Base-by-base conservation (phyloP, 441 rosid species). In the Adansonia grandidieri region DNA sequence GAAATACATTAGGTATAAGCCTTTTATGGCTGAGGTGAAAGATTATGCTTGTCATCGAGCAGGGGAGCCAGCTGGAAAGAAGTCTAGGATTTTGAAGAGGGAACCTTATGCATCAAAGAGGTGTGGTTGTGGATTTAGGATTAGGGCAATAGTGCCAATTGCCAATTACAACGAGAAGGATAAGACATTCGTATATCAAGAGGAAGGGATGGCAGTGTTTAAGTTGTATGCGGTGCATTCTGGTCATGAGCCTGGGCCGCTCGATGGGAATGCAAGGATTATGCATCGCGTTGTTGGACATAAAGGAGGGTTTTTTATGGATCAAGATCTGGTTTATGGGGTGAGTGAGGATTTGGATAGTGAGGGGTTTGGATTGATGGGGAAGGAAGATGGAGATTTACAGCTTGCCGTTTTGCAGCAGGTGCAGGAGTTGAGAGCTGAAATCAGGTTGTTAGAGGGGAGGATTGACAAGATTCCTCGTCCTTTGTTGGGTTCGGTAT, bases 21-120 rank as follows among this genome's bases (percentile, higher is more conserved):
- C 99, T 0, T 96, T 96, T 81, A 94, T 96, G 97, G 99, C 99
- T 0, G 99, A 96, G 87, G 99, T 96, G 70, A 96, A 94, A 87
- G 99, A 96, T 87, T 96, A 96, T 84, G 99, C 99, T 17, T 96
- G 99, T 78, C 99, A 96, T 47, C 89, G 99, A 82, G 99, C 99
- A 28, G 98, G 99, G 19, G 98, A 96, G 85, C 99, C 98, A 6
- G 91, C 84, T 0, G 88, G 91, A 0, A 96, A 96, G 90, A 96
- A 91, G 87, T 91, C 99, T 0, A 94, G 86, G 90, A 86, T 94
- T 85, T 76, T 94, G 89, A 96, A 94, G 89, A 94, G 99, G 85
- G 99, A 96, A 84, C 98, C 98, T 2, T 96, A 96, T 85, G 98
- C 93, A 1, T 96, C 99, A 0, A 96, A 96, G 88, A 90, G 98